A percentile compares a stretch with the other conserved stretches of the same genome.
phyloP scores from a whole-genome alignment of 768 basidiomycete genomes.

The Crucibulum laeve region DNA sequence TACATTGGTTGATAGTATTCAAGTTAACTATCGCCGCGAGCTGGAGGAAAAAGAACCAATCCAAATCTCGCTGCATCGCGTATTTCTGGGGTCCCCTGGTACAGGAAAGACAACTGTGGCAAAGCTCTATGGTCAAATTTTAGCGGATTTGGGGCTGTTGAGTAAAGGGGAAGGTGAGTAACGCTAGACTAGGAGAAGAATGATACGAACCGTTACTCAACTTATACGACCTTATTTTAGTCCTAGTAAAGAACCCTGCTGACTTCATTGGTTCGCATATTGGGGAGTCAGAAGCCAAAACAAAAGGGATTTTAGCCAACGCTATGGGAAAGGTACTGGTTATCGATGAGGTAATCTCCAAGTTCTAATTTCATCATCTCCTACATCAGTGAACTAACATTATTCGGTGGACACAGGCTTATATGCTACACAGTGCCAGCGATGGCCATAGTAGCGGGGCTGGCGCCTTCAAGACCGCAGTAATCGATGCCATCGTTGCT shows the following conservation, averaged over 20 bases:
- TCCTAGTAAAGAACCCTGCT: conserved; percentile 62
- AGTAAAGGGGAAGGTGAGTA: conserved; percentile 65
- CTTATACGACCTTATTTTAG: conserved; percentile 31
- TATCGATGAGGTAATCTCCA: conserved; percentile 54
- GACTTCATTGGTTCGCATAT: conserved; percentile 61
- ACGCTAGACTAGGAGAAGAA: not conserved
- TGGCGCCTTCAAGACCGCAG: conserved; percentile 60
- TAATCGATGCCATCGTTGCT: conserved; percentile 72
- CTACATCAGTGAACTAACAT: not conserved
- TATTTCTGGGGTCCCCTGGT: conserved; percentile 65
- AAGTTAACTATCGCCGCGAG: conserved; percentile 58
- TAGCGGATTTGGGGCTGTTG: conserved; percentile 58
- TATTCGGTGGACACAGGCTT: conserved; percentile 41
- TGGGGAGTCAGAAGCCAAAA: conserved; percentile 61
- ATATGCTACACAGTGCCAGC: conserved; percentile 54
- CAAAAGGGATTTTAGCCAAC: conserved; percentile 55
- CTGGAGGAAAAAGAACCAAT: conserved; percentile 49
- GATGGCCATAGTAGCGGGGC: conserved; percentile 19
- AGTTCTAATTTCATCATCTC: conserved; percentile 1
- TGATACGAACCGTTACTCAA: conserved; percentile 1
- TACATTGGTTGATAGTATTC: conserved; percentile 39
- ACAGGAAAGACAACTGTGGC: conserved; percentile 74
- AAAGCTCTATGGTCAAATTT: conserved; percentile 58
- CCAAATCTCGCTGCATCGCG: conserved; percentile 54
- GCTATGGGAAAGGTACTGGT: conserved; percentile 64